A percentile compares a stretch with the other conserved stretches of the same genome.
Conservation (phyloP, 129 eudicot genomes). For the Cynara cardunculus region DNA sequence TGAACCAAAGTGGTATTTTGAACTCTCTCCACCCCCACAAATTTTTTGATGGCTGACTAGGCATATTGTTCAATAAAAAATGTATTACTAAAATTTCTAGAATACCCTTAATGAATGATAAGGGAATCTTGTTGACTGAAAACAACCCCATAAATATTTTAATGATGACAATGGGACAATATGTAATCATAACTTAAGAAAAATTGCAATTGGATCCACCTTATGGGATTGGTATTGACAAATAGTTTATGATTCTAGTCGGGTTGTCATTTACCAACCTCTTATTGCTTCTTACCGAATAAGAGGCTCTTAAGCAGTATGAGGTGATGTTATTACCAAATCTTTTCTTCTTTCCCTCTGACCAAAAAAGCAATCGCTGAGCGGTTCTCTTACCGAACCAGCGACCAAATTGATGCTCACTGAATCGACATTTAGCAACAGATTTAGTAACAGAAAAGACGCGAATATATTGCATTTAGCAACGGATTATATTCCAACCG, state of each 20-base stretch:
- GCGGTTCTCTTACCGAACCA: neutral
- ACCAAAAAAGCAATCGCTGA: neutral
- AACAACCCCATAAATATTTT: neutral
- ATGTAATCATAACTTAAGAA: neutral
- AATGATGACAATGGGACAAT: neutral
- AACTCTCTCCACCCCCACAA: neutral
- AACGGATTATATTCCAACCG: neutral
- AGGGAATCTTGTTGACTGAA: neutral
- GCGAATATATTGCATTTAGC: neutral
- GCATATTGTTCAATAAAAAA: neutral
- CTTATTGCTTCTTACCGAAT: neutral
- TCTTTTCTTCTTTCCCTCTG: neutral
- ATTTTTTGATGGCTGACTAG: neutral
- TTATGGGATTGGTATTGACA: neutral
- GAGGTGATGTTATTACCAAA: neutral
- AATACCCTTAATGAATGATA: neutral
- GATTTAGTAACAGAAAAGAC: neutral
- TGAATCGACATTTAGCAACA: neutral
- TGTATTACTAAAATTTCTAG: neutral
- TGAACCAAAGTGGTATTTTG: neutral
- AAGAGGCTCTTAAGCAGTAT: neutral
- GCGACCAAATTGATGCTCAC: neutral
- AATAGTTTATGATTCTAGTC: neutral
- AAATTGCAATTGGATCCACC: neutral
- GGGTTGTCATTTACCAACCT: neutral